Evolutionary conservation across 345 rosid species (phyloP).

Genomic region (Sisymbrium altissimum): DNA sequence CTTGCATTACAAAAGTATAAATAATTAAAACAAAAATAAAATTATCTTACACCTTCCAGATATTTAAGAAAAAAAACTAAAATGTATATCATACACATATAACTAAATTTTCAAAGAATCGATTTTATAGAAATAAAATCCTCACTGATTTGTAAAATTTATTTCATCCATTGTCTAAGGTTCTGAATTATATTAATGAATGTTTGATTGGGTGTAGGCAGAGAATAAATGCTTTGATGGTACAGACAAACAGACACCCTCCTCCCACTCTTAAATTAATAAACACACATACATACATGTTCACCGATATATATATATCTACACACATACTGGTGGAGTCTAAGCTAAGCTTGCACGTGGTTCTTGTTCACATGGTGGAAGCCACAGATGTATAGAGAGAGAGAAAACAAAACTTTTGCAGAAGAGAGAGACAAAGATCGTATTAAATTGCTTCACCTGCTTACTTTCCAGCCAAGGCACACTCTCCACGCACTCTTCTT

Average conservation of each 20-base stretch:
- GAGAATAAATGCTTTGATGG: slow-evolving; percentile 29
- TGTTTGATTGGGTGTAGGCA: slow-evolving; percentile 11
- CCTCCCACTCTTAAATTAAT: slow-evolving; percentile 13
- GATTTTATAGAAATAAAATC: not conserved
- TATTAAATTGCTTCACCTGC: slow-evolving; percentile 34
- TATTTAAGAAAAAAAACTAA: not conserved
- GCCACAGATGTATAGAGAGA: slow-evolving; percentile 23
- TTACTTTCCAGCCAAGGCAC: slow-evolving; percentile 34
- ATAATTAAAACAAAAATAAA: no score
- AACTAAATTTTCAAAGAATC: not conserved
- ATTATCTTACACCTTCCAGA: not conserved
- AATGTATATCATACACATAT: no score
- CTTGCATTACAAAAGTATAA: no score
- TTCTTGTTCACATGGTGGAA: slow-evolving; percentile 33
- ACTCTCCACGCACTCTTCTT: slow-evolving; percentile 27
- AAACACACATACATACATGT: not conserved
- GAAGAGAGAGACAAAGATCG: not conserved
- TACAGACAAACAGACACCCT: slow-evolving; percentile 22
- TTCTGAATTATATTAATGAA: not conserved
- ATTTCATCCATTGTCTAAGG: not conserved
- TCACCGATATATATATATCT: not conserved
- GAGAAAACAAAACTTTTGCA: not conserved
- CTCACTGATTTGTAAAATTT: not conserved
- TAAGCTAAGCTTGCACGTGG: slow-evolving; percentile 19
- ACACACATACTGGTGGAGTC: no score